Conservation (phyloP, 306 rosid species). For the Sphenostylis stenocarpa region DNA sequence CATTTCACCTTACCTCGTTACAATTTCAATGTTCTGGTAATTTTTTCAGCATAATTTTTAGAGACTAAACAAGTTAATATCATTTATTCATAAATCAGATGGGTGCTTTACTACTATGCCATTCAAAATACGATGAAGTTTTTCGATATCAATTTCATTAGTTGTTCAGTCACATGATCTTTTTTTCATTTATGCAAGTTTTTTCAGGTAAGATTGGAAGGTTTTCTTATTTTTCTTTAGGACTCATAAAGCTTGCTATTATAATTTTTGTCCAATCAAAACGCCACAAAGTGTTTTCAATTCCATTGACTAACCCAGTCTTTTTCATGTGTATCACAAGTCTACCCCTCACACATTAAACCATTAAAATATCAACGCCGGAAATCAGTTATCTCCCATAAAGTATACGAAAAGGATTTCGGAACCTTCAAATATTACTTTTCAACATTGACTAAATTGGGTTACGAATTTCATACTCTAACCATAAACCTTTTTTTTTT, state of each 20-base stretch:
- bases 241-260: not conserved
- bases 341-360: not conserved
- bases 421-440: slow-evolving; percentile 15
- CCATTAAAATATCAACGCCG: not conserved
- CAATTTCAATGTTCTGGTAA: not conserved
- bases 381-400: not conserved
- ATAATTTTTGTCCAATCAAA: not conserved
- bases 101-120: not conserved
- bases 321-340: not conserved
- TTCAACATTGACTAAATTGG: slow-evolving; percentile 12
- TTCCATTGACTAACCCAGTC: not conserved
- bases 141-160: not conserved
- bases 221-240: not conserved
- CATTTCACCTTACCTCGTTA: not conserved
- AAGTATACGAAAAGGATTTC: not conserved
- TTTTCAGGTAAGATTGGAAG: not conserved
- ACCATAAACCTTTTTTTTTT: too few relatives aligned
- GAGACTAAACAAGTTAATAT: not conserved
- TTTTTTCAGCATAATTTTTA: not conserved
- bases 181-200: not conserved
- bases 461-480: not conserved
- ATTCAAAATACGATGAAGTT: not conserved
- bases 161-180: not conserved
- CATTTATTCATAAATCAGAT: not conserved
- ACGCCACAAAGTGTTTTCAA: not conserved